phyloP scores from a whole-genome alignment of 164 flowering plant species.

The Kalanchoe fedtschenkoi region DNA sequence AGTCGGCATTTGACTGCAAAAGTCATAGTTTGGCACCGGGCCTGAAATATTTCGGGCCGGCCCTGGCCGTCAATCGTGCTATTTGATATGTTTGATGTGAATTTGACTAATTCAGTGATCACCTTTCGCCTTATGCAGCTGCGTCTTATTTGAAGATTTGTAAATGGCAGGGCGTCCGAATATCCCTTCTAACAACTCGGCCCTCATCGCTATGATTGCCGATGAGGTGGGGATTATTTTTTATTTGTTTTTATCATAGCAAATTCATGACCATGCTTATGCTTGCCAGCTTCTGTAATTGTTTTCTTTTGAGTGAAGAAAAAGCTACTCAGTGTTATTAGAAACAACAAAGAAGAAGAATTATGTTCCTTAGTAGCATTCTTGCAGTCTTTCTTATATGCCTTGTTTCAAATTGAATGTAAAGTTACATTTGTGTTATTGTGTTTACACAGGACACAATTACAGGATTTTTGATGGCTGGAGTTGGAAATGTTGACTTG shows the following conservation, averaged over 20 bases:
- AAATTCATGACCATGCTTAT: too few species aligned
- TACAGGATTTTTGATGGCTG: conserved; percentile 88
- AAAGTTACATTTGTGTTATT: neutral
- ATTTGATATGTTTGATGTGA: neutral
- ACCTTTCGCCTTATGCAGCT: neutral
- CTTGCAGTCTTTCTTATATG: neutral
- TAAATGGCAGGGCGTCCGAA: conserved; percentile 3
- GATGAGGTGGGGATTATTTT: neutral
- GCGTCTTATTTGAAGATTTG: neutral
- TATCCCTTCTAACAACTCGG: conserved; percentile 2
- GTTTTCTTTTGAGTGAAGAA: neutral
- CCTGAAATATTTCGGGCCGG: too few species aligned
- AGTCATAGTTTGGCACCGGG: too few species aligned
- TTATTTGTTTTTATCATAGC: neutral
- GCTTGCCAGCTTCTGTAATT: too few species aligned
- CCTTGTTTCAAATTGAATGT: neutral
- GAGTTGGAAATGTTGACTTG: conserved; percentile 92
- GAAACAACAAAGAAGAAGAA: too few species aligned
- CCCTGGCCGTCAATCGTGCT: too few species aligned
- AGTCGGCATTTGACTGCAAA: too few species aligned
- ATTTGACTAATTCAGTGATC: neutral
- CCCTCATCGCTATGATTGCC: conserved; percentile 6
- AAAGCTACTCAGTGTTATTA: too few species aligned
- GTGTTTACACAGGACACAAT: conserved; percentile 57
- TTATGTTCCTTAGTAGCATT: too few species aligned